Base-by-base conservation (phyloP, 768 basidiomycete species). In the Rhodotorula babjevae region DNA sequence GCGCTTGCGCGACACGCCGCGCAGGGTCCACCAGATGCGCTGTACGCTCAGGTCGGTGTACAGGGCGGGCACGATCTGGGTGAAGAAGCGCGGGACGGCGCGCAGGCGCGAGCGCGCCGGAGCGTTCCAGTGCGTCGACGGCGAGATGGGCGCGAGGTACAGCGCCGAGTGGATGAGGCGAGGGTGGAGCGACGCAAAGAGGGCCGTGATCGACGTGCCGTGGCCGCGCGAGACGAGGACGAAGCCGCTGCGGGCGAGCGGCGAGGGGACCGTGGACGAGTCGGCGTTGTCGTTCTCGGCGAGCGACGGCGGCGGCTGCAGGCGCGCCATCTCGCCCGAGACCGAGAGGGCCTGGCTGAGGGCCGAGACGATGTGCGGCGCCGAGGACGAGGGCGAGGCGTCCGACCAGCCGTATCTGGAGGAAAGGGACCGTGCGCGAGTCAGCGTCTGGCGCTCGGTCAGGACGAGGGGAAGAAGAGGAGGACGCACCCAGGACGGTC, bases 331-430 rank as follows among this genome's bases (percentile, higher is more conserved):
- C 44, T 76, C 75, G 53, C 75, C 75, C 9, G 71, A 67, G 25
- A 70, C 68, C 15, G 58, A 49, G 9, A 76, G 66, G 16, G 69
- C 75, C 53, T 76, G 75, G 18, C 62, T 70, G 31, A 76, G 61
- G 14, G 75, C 75, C 14, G 58, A 46, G 59, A 61, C 69, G 55
- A 71, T 40, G 66, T 72, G 69, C 18, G 71, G 68, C 3, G 52
- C 29, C 2, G 71, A 59, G 10, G 52, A 52, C 25, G 75, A 61
- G 0, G 71, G 65, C 9, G 75, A 72, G 18, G 59, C 67, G 44
- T 76, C 71, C 23, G 71, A 73, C 61, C 67, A 76, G 42, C 75
- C 75, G 66, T 76, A 76, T 4, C 73, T 69, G 52, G 47, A 12
- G 21, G 49, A 50, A 10, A 53, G 36, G 46, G n/a, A n/a, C n/a